Evolutionary conservation across 2,329 filamentous ascomycete species (phyloP).

Genomic region (Fusarium brevicatenulatum): DNA sequence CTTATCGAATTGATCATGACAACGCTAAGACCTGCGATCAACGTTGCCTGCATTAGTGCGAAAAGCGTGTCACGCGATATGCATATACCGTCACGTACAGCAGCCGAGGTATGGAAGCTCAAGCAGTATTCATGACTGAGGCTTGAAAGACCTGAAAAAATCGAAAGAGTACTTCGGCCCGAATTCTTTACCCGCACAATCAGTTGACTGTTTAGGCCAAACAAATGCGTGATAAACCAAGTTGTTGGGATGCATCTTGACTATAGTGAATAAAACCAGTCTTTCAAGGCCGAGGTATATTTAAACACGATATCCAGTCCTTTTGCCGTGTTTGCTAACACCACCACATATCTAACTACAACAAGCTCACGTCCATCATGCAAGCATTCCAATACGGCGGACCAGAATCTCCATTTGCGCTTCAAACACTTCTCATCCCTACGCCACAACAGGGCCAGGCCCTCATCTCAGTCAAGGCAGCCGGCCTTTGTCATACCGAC

Average conservation of each 20-base stretch:
- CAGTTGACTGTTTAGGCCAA: not conserved
- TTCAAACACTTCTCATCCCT: not conserved
- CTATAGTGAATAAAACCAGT: not conserved
- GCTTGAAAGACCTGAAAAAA: not conserved
- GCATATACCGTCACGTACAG: not conserved
- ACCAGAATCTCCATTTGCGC: not conserved
- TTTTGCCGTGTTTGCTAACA: not conserved
- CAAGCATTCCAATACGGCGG: not conserved
- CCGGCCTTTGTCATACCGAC: not conserved
- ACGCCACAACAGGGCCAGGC: not conserved
- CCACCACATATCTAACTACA: not conserved
- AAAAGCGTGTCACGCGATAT: not conserved
- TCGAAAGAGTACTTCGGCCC: not conserved
- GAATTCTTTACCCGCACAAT: not conserved
- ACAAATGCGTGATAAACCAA: not conserved
- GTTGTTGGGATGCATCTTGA: not conserved
- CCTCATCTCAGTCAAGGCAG: not conserved
- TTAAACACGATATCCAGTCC: not conserved
- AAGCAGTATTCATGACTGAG: not conserved
- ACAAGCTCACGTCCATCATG: not conserved
- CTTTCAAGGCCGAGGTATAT: not conserved
- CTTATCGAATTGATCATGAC: not conserved
- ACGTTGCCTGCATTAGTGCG: not conserved
- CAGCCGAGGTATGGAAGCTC: not conserved
- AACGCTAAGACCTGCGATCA: not conserved